phyloP scores from a whole-genome alignment of 73 alveolate species.

The Paramecium biaurelia region DNA sequence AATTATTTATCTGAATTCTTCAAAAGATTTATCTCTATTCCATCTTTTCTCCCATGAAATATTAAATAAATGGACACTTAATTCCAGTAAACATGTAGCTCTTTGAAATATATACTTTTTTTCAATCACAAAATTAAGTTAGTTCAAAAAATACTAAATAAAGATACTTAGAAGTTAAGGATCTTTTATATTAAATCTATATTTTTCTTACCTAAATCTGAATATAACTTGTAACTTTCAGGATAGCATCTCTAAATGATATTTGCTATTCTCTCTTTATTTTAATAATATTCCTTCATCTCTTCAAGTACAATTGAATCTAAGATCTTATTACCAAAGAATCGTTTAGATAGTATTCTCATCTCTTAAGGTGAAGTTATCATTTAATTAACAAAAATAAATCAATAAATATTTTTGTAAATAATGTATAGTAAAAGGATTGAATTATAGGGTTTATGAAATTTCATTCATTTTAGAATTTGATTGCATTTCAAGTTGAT shows the following conservation, averaged over 20 bases:
- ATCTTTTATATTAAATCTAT: neutral
- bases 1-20: conserved; percentile 22
- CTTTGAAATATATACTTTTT: conserved; percentile 26
- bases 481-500: neutral
- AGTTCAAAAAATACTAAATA: neutral
- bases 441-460: neutral
- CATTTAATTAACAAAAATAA: neutral
- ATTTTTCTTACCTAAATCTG: neutral
- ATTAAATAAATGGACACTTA: conserved; percentile 15
- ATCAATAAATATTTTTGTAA: neutral
- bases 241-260: neutral
- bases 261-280: neutral
- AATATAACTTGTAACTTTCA: neutral
- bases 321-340: conserved; percentile 35
- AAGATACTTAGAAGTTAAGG: neutral
- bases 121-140: conserved; percentile 1
- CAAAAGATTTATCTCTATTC: conserved; percentile 43
- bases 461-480: neutral
- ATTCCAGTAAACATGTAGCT: conserved; percentile 38
- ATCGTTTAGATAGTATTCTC: conserved; percentile 32
- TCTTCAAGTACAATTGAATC: neutral
- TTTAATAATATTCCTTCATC: neutral
- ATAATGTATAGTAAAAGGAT: neutral
- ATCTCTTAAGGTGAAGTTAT: conserved; percentile 22
- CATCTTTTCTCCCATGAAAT: conserved; percentile 41